Evolutionary conservation across 192 early-diverging fungal species (phyloP), one percentile per base, ranked within the genome.

Genomic region (Entomortierella chlamydospora): DNA sequence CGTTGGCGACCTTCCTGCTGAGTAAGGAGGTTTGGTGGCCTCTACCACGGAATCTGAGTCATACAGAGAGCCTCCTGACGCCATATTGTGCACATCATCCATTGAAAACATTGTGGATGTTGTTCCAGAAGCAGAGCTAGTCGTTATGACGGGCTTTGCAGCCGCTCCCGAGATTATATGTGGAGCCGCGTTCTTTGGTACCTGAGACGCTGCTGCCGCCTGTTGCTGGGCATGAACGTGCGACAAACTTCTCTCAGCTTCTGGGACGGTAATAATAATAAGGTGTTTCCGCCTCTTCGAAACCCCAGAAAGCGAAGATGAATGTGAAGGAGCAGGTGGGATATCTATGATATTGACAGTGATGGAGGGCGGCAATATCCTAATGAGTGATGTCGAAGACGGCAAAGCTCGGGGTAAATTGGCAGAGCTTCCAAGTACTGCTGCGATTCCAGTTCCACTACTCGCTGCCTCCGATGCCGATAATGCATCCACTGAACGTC

Each of bases 261-360:
- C 68, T 10, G 76, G 76, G 15, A 79, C 76, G 0, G 76, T 65
- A 47, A 79, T 61, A 20, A 79, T 58, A 25, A 79, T 70, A 31
- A 79, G 26, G 47, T 79, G 76, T 45, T 79, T 79, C 15, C 68
- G 30, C 26, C 62, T 56, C 26, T 70, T 79, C 33, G 76, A 79
- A 1, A 64, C 50, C 26, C 76, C 76, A 12, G 68, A 79, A n/a
- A 79, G 76, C n/a, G 76, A 79, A 2, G 76, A 79, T 2, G 76
- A 79, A 31, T 79, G 76, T 2, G 76, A 79, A 18, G 76, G 76
- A 11, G 76, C 76, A 7, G 76, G 76, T 5, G 76, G 76, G 18
- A 79, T 79, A 26, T 79, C 76, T 37, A 79, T 70, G 0, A 79
- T 61, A 25, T 70, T 55, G 1, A 79, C 76, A 0, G 68, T 66